Base-by-base conservation (phyloP, 371 early-diverging fungal species). In the Mortierella sp. region DNA sequence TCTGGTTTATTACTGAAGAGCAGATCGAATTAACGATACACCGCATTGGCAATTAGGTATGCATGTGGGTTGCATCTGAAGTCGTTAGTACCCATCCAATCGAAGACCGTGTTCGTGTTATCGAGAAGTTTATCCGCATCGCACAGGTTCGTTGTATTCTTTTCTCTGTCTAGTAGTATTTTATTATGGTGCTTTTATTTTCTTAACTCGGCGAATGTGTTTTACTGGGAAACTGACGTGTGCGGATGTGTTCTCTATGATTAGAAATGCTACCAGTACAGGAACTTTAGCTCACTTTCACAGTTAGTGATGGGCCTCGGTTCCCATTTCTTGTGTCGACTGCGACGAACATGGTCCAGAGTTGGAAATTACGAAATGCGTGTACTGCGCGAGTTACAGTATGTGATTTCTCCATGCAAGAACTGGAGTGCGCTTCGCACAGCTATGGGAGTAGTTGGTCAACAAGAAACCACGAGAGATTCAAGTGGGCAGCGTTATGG, bases 111-210 rank as follows among this genome's bases (percentile, higher is more conserved):
- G 91, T 83, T 2, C 82, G 82, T n/a, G 84, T 92, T 4, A 85
- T 93, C 16, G 93, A 93, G 70, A 91, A 90, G 63, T 89, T 92
- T 44, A 93, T 93, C 53, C 85, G 91, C 26, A 77, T 93, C 21
- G 93, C 92, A 5, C 87, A 88, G 76, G 86, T 86, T 82, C 66
- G 66, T 46, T 21, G 14, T 12, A 28, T 4, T 29, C 19, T 23
- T 23, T 15, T 47, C n/a, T n/a, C n/a, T n/a, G n/a, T n/a, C n/a
- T n/a, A n/a, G n/a, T n/a, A n/a, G n/a, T n/a, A n/a, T n/a, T n/a
- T n/a, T n/a, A n/a, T n/a, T n/a, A n/a, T n/a, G n/a, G n/a, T n/a
- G n/a, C n/a, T n/a, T n/a, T n/a, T n/a, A n/a, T n/a, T n/a, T n/a
- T n/a, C n/a, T n/a, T n/a, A n/a, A n/a, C n/a, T n/a, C n/a, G n/a